Conservation (phyloP, 345 rosid species). For the Corchorus capsularis region DNA sequence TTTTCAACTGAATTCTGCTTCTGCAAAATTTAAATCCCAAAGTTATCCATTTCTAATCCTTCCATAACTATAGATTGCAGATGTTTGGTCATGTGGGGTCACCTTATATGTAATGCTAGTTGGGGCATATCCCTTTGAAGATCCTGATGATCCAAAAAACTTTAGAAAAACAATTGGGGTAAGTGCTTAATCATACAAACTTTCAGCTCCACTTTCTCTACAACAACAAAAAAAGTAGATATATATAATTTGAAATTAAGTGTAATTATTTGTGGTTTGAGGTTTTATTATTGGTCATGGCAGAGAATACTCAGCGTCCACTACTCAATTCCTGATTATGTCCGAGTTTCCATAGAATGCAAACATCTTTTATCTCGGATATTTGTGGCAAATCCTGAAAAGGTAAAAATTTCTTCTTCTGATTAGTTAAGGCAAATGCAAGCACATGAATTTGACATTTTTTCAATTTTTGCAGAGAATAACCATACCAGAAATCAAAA, state of each 20-base stretch:
- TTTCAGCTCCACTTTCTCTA: slow-evolving; percentile 22
- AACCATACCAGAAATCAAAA: slow-evolving; percentile 43
- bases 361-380: slow-evolving; percentile 60
- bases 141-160: slow-evolving; percentile 56
- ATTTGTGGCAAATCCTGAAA: slow-evolving; percentile 59
- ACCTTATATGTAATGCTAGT: slow-evolving; percentile 63
- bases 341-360: slow-evolving; percentile 59
- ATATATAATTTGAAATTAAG: neutral
- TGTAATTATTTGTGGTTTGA: neutral
- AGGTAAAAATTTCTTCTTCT: slow-evolving; percentile 32
- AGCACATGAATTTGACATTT: too few relatives aligned
- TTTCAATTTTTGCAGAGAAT: slow-evolving; percentile 35
- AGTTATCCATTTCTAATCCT: slow-evolving; percentile 10
- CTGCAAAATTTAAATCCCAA: neutral
- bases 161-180: slow-evolving; percentile 51
- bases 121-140: slow-evolving; percentile 68
- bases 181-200: slow-evolving; percentile 32
- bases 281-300: neutral
- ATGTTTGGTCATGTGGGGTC: slow-evolving; percentile 72
- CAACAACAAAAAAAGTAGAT: neutral
- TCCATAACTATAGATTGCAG: slow-evolving; percentile 41
- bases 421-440: too few relatives aligned
- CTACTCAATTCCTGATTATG: slow-evolving; percentile 63
- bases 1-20: neutral
- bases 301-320: slow-evolving; percentile 30